Base-by-base conservation (phyloP, 83 land plant species). In the Diphasiastrum complanatum region DNA sequence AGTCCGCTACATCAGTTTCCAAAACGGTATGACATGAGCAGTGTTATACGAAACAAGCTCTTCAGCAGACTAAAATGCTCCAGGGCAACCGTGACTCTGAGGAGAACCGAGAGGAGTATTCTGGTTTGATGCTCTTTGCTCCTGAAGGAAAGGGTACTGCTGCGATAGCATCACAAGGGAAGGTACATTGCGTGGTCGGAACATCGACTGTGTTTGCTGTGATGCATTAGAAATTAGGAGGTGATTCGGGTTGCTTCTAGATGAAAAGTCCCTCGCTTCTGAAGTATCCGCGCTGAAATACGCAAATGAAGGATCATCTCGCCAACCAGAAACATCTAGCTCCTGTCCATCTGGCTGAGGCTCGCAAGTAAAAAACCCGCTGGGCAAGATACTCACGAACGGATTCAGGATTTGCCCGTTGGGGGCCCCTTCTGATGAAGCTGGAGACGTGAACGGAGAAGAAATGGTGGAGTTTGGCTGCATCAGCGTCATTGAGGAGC, bases 61-160 rank as follows among this genome's bases (percentile, higher is more conserved):
- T n/a, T n/a, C n/a, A n/a, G n/a, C n/a, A n/a, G n/a, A n/a, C n/a
- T n/a, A n/a, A n/a, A n/a, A n/a, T n/a, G n/a, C n/a, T n/a, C 57
- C 59, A 5, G 65, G 35, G 46, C 66, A 50, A n/a, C 43, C 64
- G 22, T 67, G 61, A 24, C 26, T 27, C 12, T 57, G 74, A 38
- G 74, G 78, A 6, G 78, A 75, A 14, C 78, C 78, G 11, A 69
- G 35, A 2, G 78, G 78, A 0, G 78, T 75, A 27, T 75, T 75
- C 32, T 63, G 40, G 32, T 75, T 75, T 14, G 78, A 75, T 0
- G 78, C 78, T 33, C 78, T 50, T 30, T 72, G 68, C 68, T 75
- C 78, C 45, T 69, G 75, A 24, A 69, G 31, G 43, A 62, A 69
- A 34, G 66, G 61, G 43, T 67, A 60, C 0, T 50, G 69, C 5